Evolutionary conservation across 1,284 basidiomycete genomes (phyloP).

Genomic region (Apiotrichum brassicae): DNA sequence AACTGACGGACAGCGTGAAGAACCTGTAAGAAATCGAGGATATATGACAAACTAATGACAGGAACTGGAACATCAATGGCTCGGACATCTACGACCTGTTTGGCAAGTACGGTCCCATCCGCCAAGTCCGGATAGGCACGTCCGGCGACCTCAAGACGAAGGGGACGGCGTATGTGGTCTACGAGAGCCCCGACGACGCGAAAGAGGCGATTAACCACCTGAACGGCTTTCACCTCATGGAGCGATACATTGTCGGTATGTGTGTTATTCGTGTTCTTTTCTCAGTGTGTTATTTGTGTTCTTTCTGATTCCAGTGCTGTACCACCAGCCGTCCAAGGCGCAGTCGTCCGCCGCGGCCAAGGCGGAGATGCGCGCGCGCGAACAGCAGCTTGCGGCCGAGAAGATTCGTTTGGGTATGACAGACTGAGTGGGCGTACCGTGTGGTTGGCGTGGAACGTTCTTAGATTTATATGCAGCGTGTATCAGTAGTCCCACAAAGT

Average conservation of each 20-base stretch:
- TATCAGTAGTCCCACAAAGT: slow-evolving; percentile 1
- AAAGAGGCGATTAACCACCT: slow-evolving; percentile 94
- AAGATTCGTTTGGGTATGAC: slow-evolving; percentile 61
- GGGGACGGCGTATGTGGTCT: slow-evolving; percentile 87
- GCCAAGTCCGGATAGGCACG: slow-evolving; percentile 89
- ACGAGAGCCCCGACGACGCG: slow-evolving; percentile 56
- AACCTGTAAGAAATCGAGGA: slow-evolving; percentile 46
- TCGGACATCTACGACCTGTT: slow-evolving; percentile 96
- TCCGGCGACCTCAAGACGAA: slow-evolving; percentile 74
- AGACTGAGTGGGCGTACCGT: slow-evolving; percentile 12
- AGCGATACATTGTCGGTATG: slow-evolving; percentile 82
- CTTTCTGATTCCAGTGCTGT: slow-evolving; percentile 59
- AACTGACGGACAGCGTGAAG: slow-evolving; percentile 35
- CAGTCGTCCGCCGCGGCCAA: slow-evolving; percentile 79
- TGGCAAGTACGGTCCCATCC: slow-evolving; percentile 92
- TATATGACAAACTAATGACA: no score
- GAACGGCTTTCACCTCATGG: slow-evolving; percentile 97
- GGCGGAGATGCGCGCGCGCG: slow-evolving; percentile 82
- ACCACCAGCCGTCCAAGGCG: slow-evolving; percentile 94
- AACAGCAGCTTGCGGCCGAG: slow-evolving; percentile 79
- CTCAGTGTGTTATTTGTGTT: background rate
- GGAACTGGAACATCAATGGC: slow-evolving; percentile 82
- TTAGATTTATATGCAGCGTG: slow-evolving; percentile 3
- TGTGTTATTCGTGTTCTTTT: slow-evolving; percentile 4
- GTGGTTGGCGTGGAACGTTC: background rate